Evolutionary conservation across 345 rosid genomes (phyloP), one percentile per base, ranked within the genome.

Genomic region (Raphanus sativus): DNA sequence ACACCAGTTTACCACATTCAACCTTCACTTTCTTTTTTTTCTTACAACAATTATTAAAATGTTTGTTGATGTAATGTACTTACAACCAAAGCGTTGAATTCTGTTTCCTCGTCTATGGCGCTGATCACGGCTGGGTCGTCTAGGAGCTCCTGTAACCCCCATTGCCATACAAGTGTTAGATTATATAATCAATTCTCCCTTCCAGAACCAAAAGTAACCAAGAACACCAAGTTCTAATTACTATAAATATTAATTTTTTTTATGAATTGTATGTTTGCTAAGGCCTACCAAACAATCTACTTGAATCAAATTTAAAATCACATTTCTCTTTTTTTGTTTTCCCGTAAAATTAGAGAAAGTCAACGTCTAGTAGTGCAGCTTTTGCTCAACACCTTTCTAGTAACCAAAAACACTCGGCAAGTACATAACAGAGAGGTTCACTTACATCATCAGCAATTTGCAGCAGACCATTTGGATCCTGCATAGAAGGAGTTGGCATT

Each of bases 391-490:
- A 56, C 60, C 2, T 15, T 42, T 65, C 1, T 45, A 45, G 54
- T n/a, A 48, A 48, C 16, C 9, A 25, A 15, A 6, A 17, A 21
- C 13, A 55, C 0, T 45, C 0, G 5, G 0, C 21, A 66, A 64
- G 12, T 55, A 38, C 3, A 68, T 12, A 50, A 15, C 64, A 6
- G 1, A 64, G 50, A 58, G 16, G 40, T 45, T 69, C 67, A 69
- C 97, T 91, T 90, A 94, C 97, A 84, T 94, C 96, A 77, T 94
- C 96, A 75, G 94, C 97, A 61, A 91, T 88, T 85, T 89, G 97
- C 84, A 91, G 76, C 56, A 75, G 74, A 63, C 97, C 98, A 71
- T 81, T 79, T 42, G 63, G 75, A 86, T 89, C 97, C 97, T 94
- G 94, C 91, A 85, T 55, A 82, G 70, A 75, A 17, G 55, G 78